phyloP scores from a whole-genome alignment of 257 asterid species.

The Solanum gracilifrons region DNA sequence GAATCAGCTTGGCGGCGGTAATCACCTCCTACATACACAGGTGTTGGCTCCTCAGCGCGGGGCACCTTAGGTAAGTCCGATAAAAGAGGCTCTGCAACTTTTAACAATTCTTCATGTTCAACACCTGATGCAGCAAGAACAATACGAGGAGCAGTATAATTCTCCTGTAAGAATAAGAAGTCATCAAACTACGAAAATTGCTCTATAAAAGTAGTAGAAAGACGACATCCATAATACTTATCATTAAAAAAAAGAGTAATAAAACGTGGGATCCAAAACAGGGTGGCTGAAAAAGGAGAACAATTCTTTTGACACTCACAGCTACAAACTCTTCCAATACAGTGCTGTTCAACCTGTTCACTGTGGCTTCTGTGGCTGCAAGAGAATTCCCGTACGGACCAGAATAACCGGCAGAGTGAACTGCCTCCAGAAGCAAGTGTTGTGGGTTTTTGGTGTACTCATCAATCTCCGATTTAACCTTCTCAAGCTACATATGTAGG shows the following conservation, averaged over 20 bases:
- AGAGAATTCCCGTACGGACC: slow-evolving; percentile 59
- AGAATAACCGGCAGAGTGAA: slow-evolving; percentile 66
- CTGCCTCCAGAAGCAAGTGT: slow-evolving; percentile 69
- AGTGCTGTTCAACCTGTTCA: slow-evolving; percentile 35
- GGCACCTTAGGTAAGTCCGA: slow-evolving; percentile 48
- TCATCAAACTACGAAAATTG: background rate
- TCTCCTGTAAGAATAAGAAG: slow-evolving; percentile 29
- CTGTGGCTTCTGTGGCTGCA: slow-evolving; percentile 57
- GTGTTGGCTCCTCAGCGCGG: slow-evolving; percentile 35
- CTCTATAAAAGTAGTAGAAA: background rate
- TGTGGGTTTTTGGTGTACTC: slow-evolving; percentile 63
- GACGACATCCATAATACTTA: background rate
- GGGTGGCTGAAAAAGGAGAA: background rate
- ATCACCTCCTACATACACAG: slow-evolving; percentile 74
- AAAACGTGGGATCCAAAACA: background rate
- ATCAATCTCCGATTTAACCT: slow-evolving; percentile 44
- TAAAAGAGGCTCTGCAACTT: slow-evolving; percentile 70
- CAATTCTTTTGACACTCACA: slow-evolving; percentile 32
- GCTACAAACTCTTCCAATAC: slow-evolving; percentile 68
- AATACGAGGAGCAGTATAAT: slow-evolving; percentile 72
- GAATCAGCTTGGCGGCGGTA: slow-evolving; percentile 58
- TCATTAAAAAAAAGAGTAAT: background rate
- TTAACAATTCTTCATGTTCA: slow-evolving; percentile 69
- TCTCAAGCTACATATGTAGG: slow-evolving; percentile 32
- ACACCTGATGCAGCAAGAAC: slow-evolving; percentile 87